phyloP scores from a whole-genome alignment of 257 asterid species.

The Gynochthodes officinalis region DNA sequence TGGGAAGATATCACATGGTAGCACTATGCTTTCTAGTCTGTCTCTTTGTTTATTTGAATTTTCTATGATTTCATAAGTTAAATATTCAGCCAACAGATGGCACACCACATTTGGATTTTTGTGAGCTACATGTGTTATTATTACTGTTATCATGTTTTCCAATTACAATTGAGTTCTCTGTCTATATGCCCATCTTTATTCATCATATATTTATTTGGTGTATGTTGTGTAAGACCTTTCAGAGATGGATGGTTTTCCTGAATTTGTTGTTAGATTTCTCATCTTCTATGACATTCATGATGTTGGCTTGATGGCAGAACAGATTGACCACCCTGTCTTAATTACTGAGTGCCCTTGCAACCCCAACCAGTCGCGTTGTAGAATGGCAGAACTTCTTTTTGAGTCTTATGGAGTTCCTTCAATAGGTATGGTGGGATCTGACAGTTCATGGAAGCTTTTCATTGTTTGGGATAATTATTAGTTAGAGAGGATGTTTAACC shows the following conservation, averaged over 20 bases:
- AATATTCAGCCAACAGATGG: background rate
- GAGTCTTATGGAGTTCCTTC: slow-evolving; percentile 98
- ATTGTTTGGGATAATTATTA: background rate
- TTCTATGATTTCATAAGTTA: background rate
- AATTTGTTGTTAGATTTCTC: background rate
- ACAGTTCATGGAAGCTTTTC: slow-evolving; percentile 7
- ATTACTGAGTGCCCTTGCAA: slow-evolving; percentile 96
- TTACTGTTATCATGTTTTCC: background rate
- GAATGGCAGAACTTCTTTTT: slow-evolving; percentile 96
- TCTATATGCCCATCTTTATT: background rate
- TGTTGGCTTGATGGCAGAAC: slow-evolving; percentile 44
- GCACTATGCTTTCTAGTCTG: background rate
- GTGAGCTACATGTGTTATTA: background rate
- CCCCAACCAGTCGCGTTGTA: slow-evolving; percentile 91
- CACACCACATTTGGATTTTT: background rate
- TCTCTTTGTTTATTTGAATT: background rate
- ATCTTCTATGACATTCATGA: slow-evolving; percentile 20
- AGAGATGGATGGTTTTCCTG: background rate
- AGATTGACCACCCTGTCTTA: slow-evolving; percentile 93
- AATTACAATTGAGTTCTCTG: background rate
- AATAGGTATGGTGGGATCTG: slow-evolving; percentile 48
- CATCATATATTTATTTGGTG: background rate
- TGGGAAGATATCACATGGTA: background rate
- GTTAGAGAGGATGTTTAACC: background rate
- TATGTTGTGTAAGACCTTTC: background rate